These are phyloP conservation scores for Fusarium subglutinans DNA, from an alignment of 2,329 filamentous ascomycete species.

Conservation along the genomic window DNA sequence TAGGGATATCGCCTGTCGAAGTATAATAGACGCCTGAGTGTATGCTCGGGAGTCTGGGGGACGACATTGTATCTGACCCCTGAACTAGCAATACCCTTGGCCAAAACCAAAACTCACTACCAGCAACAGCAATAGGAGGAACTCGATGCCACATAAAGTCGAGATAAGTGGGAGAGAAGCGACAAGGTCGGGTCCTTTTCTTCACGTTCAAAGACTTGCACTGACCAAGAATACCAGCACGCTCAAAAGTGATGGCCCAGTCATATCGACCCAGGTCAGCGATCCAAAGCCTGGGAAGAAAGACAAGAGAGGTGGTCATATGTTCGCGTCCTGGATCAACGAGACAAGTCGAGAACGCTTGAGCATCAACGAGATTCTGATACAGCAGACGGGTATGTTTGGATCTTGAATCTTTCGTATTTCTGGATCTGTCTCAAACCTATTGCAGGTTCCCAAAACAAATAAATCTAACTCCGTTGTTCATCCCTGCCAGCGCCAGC, in stretches of 20 bases:
- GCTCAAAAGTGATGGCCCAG: neutral
- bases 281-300: neutral
- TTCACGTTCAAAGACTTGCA: neutral
- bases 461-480: constrained; percentile 36
- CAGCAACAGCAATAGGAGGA: neutral
- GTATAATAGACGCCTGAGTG: neutral
- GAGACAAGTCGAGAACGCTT: constrained; percentile 26
- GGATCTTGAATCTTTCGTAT: constrained; percentile 16
- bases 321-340: constrained; percentile 21
- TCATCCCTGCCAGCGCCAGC: constrained; percentile 38
- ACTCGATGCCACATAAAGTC: constrained; percentile 23
- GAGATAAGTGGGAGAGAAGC: neutral
- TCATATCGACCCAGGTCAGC: neutral
- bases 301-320: neutral
- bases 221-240: neutral
- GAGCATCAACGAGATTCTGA: constrained; percentile 27
- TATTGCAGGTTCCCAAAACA: constrained; percentile 14
- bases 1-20: neutral
- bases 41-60: neutral
- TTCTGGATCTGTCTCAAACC: constrained; percentile 28
- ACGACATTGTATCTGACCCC: neutral
- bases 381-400: constrained; percentile 14
- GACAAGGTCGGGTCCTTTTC: neutral
- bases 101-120: neutral
- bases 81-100: neutral